Evolutionary conservation across 2,329 filamentous ascomycete species (phyloP), one percentile per base, ranked within the genome.

Genomic region (Neonectria punicea): DNA sequence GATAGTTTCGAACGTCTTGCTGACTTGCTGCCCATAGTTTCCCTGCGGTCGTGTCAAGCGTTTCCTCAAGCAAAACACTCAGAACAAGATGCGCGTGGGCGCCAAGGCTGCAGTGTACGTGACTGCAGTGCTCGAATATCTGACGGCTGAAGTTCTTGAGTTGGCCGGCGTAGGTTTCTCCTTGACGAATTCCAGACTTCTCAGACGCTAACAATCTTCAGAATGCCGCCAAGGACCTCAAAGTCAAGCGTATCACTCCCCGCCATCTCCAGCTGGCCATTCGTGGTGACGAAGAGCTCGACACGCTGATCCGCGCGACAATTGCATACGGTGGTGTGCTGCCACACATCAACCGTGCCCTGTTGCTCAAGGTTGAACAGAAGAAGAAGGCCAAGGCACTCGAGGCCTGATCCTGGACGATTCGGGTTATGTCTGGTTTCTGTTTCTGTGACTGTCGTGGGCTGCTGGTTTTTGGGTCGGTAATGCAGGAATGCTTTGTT

Each of bases 31-130:
- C 60, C 60, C 65, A 65, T 79, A 99, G 96, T 99, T 99, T 82
- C 96, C 96, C 67, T 99, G 96, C 81, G 96, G 96, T 84, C 96
- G 96, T 91, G 96, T 99, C 83, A 99, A 99, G 92, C 94, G 96
- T 85, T 98, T 98, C 86, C 87, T 99, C 80, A 98, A 98, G 89
- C 94, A 93, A 82, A 98, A 98, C 85, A 98, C 96, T 54, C 96
- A 98, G 81, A 97, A 98, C 85, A 98, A 98, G 87, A 98, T 98
- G 93, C 95, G 96, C 83, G 97, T 99, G 73, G 96, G 96, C 76
- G 96, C 95, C 78, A 98, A 98, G 87, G 96, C 96, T 70, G 94
- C 96, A 72, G 96, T 99, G 76, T 99, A 99, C 80, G 93, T 98
- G 68, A 98, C 96, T 54, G 96, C 96, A 47, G 96, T 99, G 62